Percentiles rank a stretch among this genome's conserved stretches.
phyloP scores from a whole-genome alignment of 768 basidiomycete species.

The Coprinellus aureogranulatus region DNA sequence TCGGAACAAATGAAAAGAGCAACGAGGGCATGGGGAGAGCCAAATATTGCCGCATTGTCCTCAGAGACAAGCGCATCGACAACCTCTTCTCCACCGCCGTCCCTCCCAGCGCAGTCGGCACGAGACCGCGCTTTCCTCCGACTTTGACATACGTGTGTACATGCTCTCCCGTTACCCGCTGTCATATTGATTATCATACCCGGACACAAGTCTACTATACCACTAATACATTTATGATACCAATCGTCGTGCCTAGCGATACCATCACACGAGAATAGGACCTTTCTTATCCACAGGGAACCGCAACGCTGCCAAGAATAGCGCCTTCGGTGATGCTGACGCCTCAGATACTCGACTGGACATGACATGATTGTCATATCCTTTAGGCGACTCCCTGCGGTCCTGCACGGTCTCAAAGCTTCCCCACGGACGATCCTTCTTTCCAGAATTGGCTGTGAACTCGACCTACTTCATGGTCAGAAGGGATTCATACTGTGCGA shows the following conservation, averaged over 20 bases:
- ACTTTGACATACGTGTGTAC: background rate
- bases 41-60: constrained; percentile 6
- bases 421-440: constrained; percentile 22
- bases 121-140: background rate
- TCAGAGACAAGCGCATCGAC: background rate
- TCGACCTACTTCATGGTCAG: constrained; percentile 12
- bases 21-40: constrained; percentile 27
- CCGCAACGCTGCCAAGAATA: constrained; percentile 13
- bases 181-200: too few species aligned
- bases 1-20: constrained; percentile 25
- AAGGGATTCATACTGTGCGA: background rate
- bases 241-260: background rate
- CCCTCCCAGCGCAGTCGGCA: background rate
- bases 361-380: constrained; percentile 10
- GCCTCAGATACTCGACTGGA: constrained; percentile 13
- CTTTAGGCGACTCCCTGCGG: constrained; percentile 10
- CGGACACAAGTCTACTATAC: too few species aligned
- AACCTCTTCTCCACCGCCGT: background rate
- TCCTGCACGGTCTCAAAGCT: constrained; percentile 16
- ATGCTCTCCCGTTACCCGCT: background rate
- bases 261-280: constrained; percentile 10
- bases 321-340: constrained; percentile 10
- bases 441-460: constrained; percentile 18
- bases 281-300: constrained; percentile 8
- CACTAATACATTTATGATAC: background rate